Percentiles rank a stretch among this genome's conserved stretches.
These are phyloP conservation scores for Serpula lacrymans DNA, from an alignment of 768 basidiomycete species.

Conservation along the genomic window DNA sequence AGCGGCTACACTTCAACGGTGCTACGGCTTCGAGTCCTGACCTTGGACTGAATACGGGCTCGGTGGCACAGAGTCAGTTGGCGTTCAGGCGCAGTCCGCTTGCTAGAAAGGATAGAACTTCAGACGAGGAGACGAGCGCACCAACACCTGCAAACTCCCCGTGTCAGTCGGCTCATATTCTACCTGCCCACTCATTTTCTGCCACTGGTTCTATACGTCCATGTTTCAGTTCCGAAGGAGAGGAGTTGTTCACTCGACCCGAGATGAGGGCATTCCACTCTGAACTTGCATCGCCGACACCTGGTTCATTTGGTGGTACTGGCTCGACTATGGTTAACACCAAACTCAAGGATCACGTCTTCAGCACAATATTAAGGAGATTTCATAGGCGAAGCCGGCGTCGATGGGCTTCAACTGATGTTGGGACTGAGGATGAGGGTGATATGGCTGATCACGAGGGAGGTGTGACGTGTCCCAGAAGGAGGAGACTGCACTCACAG, in stretches of 20 bases:
- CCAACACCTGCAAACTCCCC: constrained; percentile 53
- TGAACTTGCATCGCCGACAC: constrained; percentile 35
- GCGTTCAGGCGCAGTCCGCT: constrained; percentile 38
- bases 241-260: constrained; percentile 30
- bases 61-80: constrained; percentile 8
- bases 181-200: constrained; percentile 27
- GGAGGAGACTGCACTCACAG: constrained; percentile 12
- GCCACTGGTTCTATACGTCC: constrained; percentile 16
- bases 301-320: constrained; percentile 77
- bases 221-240: constrained; percentile 23
- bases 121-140: constrained; percentile 37
- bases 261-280: constrained; percentile 39
- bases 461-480: constrained; percentile 11
- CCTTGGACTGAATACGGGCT: constrained; percentile 38
- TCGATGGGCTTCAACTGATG: constrained; percentile 28
- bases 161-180: constrained; percentile 28
- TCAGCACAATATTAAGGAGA: constrained; percentile 80
- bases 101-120: constrained; percentile 35
- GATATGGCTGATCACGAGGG: constrained; percentile 44
- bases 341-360: constrained; percentile 92
- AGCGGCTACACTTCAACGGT: constrained; percentile 41
- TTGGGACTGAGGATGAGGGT: constrained; percentile 55
- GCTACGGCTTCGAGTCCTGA: constrained; percentile 72
- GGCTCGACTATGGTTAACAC: constrained; percentile 94
- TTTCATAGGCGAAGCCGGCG: constrained; percentile 50